A percentile compares a stretch with the other conserved stretches of the same genome.
phyloP scores from a whole-genome alignment of 2,329 filamentous ascomycete species.

The Chaetothyriales sp. region DNA sequence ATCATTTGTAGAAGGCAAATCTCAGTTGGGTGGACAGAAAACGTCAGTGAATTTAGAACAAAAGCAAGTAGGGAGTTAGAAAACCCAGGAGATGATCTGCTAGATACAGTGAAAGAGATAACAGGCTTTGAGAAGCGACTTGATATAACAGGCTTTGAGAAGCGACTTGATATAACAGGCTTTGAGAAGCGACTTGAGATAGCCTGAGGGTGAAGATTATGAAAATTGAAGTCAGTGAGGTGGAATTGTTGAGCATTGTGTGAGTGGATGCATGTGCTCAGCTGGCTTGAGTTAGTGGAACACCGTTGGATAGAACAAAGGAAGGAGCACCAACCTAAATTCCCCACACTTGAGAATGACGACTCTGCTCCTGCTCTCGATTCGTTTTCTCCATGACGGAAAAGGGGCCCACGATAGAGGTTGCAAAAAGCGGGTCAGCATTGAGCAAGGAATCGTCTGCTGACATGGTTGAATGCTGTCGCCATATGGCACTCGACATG shows the following conservation, averaged over 20 bases:
- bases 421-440: too few relatives aligned
- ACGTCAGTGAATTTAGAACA: background rate
- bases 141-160: too few relatives aligned
- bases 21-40: background rate
- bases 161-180: background rate
- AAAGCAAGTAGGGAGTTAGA: background rate
- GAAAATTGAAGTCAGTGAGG: background rate
- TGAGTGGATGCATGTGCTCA: background rate
- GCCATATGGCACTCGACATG: too few relatives aligned
- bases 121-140: too few relatives aligned
- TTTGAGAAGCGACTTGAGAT: background rate
- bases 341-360: background rate
- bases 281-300: background rate
- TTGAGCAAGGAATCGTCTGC: too few relatives aligned
- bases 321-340: background rate
- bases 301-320: background rate
- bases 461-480: too few relatives aligned
- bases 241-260: background rate
- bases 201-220: background rate
- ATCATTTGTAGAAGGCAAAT: background rate
- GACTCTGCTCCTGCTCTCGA: background rate
- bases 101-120: background rate
- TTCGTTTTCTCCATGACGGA: background rate
- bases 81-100: background rate
- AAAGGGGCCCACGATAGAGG: background rate